phyloP scores from a whole-genome alignment of 768 basidiomycete genomes.

The Kwoniella pini region DNA sequence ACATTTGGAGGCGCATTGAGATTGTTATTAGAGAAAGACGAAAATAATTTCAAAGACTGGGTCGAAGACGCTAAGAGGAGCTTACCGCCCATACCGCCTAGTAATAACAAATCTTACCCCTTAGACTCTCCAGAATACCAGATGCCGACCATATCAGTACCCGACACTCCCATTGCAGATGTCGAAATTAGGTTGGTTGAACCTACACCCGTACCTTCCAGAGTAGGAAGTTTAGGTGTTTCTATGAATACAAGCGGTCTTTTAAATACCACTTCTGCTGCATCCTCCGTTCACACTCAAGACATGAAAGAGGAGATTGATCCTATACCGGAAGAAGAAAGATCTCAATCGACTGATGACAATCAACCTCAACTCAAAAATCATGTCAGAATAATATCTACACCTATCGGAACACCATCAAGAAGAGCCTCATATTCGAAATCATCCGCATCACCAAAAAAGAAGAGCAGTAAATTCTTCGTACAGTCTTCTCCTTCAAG shows the following conservation, averaged over 20 bases:
- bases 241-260: conserved; percentile 34
- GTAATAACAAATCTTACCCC: neutral
- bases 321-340: conserved; percentile 1
- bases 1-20: conserved; percentile 42
- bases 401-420: neutral
- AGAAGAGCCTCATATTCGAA: conserved; percentile 2
- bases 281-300: conserved; percentile 27
- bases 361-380: neutral
- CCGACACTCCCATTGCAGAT: conserved; percentile 42
- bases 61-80: conserved; percentile 42
- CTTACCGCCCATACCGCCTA: conserved; percentile 8
- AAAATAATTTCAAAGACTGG: conserved; percentile 50
- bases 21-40: conserved; percentile 42
- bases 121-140: neutral
- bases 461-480: conserved; percentile 50
- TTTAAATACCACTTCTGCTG: conserved; percentile 8
- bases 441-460: conserved; percentile 29
- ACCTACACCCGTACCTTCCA: conserved; percentile 52
- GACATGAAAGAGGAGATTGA: conserved; percentile 34
- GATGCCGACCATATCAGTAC: conserved; percentile 31
- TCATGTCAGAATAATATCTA: conserved; percentile 10
- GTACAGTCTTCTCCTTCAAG: conserved; percentile 45
- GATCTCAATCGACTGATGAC: neutral
- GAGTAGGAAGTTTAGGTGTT: conserved; percentile 50
- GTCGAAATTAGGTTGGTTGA: conserved; percentile 50